Conservation (phyloP, 2,329 filamentous ascomycete genomes). For the Epichloe sibirici region DNA sequence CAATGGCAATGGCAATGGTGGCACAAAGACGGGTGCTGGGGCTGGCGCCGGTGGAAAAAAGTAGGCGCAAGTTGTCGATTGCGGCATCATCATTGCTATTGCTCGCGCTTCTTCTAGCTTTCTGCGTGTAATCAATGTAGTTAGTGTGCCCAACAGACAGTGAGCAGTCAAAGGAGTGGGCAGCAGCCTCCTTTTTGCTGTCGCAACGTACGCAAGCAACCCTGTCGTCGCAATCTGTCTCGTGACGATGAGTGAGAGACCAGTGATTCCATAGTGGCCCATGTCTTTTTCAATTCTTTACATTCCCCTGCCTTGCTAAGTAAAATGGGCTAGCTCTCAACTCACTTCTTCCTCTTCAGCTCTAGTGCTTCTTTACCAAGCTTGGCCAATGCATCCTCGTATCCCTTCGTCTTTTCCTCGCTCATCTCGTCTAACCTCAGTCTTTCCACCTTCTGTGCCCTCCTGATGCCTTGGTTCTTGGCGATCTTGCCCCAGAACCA, state of each 20-base stretch:
- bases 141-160: no score
- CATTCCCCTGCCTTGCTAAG: no score
- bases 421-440: conserved; percentile 34
- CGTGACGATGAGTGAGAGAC: conserved; percentile 13
- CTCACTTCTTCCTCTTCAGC: conserved; percentile 13
- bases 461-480: conserved; percentile 36
- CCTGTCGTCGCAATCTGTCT: conserved; percentile 14
- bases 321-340: not conserved
- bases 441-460: conserved; percentile 33
- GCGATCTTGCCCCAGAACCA: conserved; percentile 90
- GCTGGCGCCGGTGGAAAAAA: no score
- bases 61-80: no score
- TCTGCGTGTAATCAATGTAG: no score
- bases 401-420: conserved; percentile 33
- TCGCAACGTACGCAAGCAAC: conserved; percentile 17
- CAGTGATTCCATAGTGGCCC: no score
- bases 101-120: no score
- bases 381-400: conserved; percentile 46
- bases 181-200: conserved; percentile 16
- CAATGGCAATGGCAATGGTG: no score
- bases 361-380: conserved; percentile 47
- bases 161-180: not conserved
- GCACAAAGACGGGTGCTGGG: no score
- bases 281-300: no score
- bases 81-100: no score